phyloP scores from a whole-genome alignment of 1,139 yeast species.

The Pichia terricola region DNA sequence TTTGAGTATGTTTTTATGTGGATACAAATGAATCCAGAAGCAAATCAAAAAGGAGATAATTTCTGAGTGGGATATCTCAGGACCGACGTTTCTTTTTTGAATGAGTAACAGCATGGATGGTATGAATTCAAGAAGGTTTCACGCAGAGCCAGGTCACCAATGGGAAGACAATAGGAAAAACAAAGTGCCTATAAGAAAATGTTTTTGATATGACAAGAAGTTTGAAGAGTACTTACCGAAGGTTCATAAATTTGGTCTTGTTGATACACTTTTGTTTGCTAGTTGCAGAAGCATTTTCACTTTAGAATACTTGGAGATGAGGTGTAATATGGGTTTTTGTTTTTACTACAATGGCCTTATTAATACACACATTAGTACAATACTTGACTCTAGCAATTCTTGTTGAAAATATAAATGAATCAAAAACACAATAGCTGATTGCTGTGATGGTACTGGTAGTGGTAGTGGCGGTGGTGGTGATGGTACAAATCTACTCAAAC shows the following conservation, averaged over 20 bases:
- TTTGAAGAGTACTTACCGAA: conserved; percentile 35
- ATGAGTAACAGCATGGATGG: conserved; percentile 81
- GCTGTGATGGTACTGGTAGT: no score
- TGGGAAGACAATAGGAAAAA: conserved; percentile 38
- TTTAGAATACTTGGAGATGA: conserved; percentile 26
- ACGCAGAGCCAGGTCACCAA: conserved; percentile 60
- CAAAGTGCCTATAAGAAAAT: conserved; percentile 32
- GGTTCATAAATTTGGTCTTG: conserved; percentile 36
- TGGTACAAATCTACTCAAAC: no score
- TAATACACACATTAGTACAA: conserved; percentile 39
- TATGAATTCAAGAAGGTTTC: conserved; percentile 68
- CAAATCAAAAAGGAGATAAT: no score
- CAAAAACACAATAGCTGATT: no score
- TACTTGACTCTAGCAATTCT: conserved; percentile 48
- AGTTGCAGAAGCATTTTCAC: conserved; percentile 54
- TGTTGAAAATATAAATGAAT: no score
- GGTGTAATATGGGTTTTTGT: conserved; percentile 39
- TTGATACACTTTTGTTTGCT: conserved; percentile 53
- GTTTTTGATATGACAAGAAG: conserved; percentile 48
- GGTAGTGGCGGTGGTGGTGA: no score
- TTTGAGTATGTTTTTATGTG: no score
- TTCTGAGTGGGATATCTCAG: no score
- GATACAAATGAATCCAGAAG: no score
- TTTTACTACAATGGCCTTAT: conserved; percentile 39
- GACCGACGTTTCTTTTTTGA: conserved; percentile 82